A percentile compares a stretch with the other conserved stretches of the same genome.
Conservation (phyloP, 371 early-diverging fungal genomes). For the Rhizopus arrhizus region DNA sequence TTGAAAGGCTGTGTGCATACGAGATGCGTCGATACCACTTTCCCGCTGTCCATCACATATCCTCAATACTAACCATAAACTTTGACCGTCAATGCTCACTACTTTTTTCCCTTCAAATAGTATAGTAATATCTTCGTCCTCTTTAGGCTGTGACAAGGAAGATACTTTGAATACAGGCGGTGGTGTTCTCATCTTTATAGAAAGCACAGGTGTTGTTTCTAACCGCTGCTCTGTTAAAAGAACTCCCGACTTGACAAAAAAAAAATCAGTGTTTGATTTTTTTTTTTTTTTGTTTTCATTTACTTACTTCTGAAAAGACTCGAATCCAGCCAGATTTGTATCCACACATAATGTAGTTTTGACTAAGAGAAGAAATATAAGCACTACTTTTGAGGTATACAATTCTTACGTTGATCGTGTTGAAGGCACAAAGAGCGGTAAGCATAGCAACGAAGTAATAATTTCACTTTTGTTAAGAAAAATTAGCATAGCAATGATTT, state of each 20-base stretch:
- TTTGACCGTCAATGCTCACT: slow-evolving; percentile 65
- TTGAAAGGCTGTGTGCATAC: slow-evolving; percentile 54
- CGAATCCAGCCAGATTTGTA: slow-evolving; percentile 66
- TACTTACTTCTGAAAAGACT: slow-evolving; percentile 60
- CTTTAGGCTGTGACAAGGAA: slow-evolving; percentile 25
- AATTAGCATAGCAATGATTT: neutral
- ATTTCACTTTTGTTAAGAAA: slow-evolving; percentile 46
- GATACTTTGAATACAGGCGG: slow-evolving; percentile 41
- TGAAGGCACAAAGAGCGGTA: slow-evolving; percentile 61
- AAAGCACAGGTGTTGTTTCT: slow-evolving; percentile 52
- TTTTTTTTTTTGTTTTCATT: neutral
- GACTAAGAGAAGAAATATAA: slow-evolving; percentile 32
- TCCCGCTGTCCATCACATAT: slow-evolving; percentile 53
- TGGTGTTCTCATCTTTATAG: slow-evolving; percentile 58
- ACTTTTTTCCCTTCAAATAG: slow-evolving; percentile 55
- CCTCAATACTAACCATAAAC: slow-evolving; percentile 62
- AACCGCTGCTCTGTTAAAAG: slow-evolving; percentile 60
- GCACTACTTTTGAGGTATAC: neutral
- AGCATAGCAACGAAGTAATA: slow-evolving; percentile 58
- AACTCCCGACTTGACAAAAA: slow-evolving; percentile 42
- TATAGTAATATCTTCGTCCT: slow-evolving; percentile 65
- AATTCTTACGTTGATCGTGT: slow-evolving; percentile 51
- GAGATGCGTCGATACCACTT: slow-evolving; percentile 46
- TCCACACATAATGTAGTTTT: slow-evolving; percentile 61
- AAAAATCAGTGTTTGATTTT: neutral